Evolutionary conservation across 176 grass and related monocot species (phyloP).

Genomic region (Urochloa ruziziensis): DNA sequence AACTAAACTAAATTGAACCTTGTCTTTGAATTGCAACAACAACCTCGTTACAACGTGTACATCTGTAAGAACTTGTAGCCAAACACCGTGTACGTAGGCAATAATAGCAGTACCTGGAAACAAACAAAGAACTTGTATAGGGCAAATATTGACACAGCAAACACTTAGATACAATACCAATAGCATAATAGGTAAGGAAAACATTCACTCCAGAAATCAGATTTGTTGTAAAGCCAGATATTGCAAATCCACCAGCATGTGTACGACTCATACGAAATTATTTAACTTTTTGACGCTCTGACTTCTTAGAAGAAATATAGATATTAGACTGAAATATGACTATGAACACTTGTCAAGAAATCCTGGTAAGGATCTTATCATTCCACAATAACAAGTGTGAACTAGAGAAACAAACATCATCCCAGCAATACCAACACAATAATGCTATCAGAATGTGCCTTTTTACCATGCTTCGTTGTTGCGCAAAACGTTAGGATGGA

Average conservation of each 20-base stretch:
- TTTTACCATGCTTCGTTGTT: not conserved
- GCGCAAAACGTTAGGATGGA: not conserved
- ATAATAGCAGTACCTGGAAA: constrained; percentile 92
- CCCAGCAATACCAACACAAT: not conserved
- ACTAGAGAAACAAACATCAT: not conserved
- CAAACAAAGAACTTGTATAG: not conserved
- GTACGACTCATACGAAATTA: not conserved
- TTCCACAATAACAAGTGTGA: not conserved
- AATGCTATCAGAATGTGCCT: not conserved
- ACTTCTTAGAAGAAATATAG: not conserved
- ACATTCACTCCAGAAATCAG: not conserved
- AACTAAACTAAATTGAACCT: constrained; percentile 52
- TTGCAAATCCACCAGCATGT: not conserved
- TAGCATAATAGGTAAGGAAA: not conserved
- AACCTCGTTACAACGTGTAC: constrained; percentile 62
- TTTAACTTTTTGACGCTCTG: not conserved
- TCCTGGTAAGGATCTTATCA: not conserved
- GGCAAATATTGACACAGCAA: not conserved
- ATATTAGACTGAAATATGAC: not conserved
- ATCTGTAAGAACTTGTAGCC: constrained; percentile 60
- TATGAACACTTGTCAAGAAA: not conserved
- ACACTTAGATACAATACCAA: not conserved
- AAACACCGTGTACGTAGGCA: constrained; percentile 77
- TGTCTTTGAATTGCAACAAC: constrained; percentile 79
- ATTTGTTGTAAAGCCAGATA: not conserved